Evolutionary conservation across 208 protist species (phyloP), one percentile per base, ranked within the genome.

Genomic region (Naegleria fowleri): DNA sequence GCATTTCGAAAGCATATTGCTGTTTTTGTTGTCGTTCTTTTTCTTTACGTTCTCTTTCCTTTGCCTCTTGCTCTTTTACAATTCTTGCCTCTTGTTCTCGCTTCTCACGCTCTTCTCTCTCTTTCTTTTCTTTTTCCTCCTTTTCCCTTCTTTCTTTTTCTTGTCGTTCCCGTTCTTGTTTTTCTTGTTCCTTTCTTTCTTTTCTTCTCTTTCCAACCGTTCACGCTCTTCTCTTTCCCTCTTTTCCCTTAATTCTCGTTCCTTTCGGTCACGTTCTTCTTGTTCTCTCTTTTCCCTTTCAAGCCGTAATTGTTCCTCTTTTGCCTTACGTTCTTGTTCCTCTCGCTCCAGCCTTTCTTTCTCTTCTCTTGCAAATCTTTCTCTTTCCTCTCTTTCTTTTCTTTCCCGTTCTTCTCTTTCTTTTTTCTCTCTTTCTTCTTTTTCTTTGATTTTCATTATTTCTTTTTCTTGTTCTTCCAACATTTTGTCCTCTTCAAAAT

Each of bases 381-480:
- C 76, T 9, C 52, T 90, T 90, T 86, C 76, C 33, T 86, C 76
- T 86, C 52, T 90, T 86, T 87, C 83, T 38, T 38, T 90, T 86
- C 29, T 90, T 90, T 90, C 83, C 85, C 51, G 48, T 38, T 87
- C 25, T 86, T 87, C 83, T 86, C n/a, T 90, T 90, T 87, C 83
- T 85, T 39, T 90, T 90, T 38, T 90, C 86, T 90, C 83, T n/a
- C 6, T 79, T 86, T 90, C 55, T n/a, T 90, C 55, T 90, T 90
- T 87, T 90, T 90, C n/a, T 90, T 90, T 90, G 43, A 86, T 90
- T 87, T 85, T 90, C 16, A 41, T 36, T 33, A 88, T 29, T 36
- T 90, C 83, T 87, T 75, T 33, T 90, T 90, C 83, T 87, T 55
- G 51, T 39, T 75, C 55, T 9, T 36, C 67, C 9, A 79, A 5